These are phyloP conservation scores for Alloascoidea africana DNA, from an alignment of 805 yeast genomes.

Conservation along the genomic window DNA sequence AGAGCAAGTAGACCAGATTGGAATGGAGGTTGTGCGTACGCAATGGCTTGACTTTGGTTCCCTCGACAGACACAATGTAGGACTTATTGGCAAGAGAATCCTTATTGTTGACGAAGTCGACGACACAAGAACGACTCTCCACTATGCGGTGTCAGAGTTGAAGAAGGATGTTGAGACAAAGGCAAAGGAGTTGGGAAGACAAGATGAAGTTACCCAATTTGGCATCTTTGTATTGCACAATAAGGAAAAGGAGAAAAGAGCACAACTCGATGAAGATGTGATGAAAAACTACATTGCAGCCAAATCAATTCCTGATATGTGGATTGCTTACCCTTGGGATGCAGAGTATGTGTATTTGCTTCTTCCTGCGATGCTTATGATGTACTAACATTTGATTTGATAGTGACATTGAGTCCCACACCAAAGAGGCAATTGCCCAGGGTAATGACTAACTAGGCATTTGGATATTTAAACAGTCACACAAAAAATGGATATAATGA, in stretches of 20 bases:
- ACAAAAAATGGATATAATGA: too few relatives aligned
- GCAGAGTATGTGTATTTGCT: conserved; percentile 59
- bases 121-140: conserved; percentile 74
- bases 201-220: conserved; percentile 36
- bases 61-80: conserved; percentile 25
- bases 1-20: conserved; percentile 23
- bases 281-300: conserved; percentile 57
- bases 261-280: conserved; percentile 52
- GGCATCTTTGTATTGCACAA: conserved; percentile 71
- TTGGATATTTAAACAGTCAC: too few relatives aligned
- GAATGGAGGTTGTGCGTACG: conserved; percentile 57
- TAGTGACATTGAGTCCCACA: too few relatives aligned
- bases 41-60: conserved; percentile 75
- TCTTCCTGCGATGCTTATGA: too few relatives aligned
- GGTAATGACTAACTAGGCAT: too few relatives aligned
- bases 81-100: conserved; percentile 53
- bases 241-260: conserved; percentile 57
- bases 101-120: conserved; percentile 75
- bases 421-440: too few relatives aligned
- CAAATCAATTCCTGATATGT: conserved; percentile 57
- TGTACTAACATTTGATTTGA: too few relatives aligned
- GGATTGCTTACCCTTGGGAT: conserved; percentile 90
- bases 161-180: conserved; percentile 56
- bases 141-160: conserved; percentile 62
- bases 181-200: conserved; percentile 34